Percentiles rank a stretch among this genome's conserved stretches.
phyloP scores from a whole-genome alignment of 257 asterid species.

The Thymus quinquecostatus region DNA sequence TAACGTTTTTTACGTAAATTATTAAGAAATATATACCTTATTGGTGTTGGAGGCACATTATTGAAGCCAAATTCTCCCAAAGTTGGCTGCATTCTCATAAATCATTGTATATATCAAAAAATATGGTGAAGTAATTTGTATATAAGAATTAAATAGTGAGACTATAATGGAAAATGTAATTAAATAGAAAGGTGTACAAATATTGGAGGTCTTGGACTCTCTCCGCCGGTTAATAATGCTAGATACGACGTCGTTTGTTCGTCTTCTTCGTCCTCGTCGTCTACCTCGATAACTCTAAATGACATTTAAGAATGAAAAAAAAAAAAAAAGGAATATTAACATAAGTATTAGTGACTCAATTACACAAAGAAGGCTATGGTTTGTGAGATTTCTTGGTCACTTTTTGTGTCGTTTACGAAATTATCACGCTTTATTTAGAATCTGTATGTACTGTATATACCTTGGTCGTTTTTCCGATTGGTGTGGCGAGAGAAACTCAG shows the following conservation, averaged over 20 bases:
- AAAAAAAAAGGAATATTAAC: neutral
- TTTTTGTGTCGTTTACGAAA: neutral
- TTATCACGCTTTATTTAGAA: no score
- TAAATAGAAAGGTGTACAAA: neutral
- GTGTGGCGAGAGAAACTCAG: neutral
- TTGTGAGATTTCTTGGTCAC: neutral
- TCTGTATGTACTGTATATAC: neutral
- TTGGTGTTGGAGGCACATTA: neutral
- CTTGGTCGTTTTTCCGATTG: neutral
- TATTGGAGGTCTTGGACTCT: conserved; percentile 22
- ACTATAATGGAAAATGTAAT: no score
- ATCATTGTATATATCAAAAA: neutral
- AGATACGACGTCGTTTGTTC: conserved; percentile 12
- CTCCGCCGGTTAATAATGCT: conserved; percentile 1
- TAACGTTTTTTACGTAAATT: neutral
- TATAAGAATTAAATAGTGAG: neutral
- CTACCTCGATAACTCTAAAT: conserved; percentile 14
- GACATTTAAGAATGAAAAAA: neutral
- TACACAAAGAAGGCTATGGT: neutral
- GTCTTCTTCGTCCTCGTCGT: conserved; percentile 21
- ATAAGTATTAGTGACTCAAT: neutral
- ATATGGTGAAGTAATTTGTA: neutral
- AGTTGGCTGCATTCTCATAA: neutral
- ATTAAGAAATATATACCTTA: conserved; percentile 3
- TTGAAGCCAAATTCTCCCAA: neutral